These are phyloP conservation scores for Petunia secreta DNA, from an alignment of 257 asterid species.

Conservation along the genomic window DNA sequence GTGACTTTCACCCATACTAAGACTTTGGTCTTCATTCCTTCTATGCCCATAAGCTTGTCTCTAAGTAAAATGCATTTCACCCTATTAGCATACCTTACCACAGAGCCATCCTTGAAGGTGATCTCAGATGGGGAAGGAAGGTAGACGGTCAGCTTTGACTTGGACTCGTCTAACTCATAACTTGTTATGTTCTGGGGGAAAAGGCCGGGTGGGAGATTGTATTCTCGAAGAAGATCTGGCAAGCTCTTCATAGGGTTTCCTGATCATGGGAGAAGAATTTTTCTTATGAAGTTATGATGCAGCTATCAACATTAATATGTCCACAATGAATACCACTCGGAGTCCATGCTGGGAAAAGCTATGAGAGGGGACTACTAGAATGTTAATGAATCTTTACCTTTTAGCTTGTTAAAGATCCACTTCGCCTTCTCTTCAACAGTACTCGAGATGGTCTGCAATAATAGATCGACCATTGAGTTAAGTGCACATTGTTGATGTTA, in stretches of 20 bases:
- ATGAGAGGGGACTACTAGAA: not conserved
- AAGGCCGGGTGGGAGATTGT: constrained; percentile 73
- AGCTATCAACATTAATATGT: not conserved
- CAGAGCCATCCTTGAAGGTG: constrained; percentile 70
- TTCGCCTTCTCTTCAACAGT: constrained; percentile 96
- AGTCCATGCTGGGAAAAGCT: not conserved
- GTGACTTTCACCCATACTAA: constrained; percentile 84
- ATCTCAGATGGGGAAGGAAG: constrained; percentile 77
- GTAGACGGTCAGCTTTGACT: constrained; percentile 62
- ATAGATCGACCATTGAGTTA: not conserved
- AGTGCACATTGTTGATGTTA: not conserved
- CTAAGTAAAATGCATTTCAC: constrained; percentile 74
- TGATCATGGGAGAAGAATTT: constrained; percentile 16
- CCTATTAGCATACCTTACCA: constrained; percentile 56
- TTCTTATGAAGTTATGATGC: not conserved
- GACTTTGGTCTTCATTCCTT: constrained; percentile 85
- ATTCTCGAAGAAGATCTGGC: constrained; percentile 66
- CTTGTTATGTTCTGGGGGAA: constrained; percentile 66
- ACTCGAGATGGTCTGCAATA: constrained; percentile 67
- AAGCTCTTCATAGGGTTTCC: constrained; percentile 63
- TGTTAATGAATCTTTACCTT: constrained; percentile 53
- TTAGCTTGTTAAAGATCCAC: constrained; percentile 94
- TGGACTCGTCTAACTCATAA: constrained; percentile 68
- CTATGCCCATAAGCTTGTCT: constrained; percentile 70
- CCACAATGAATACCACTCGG: too few relatives aligned